A percentile compares a stretch with the other conserved stretches of the same genome.
Evolutionary conservation across 2,329 filamentous ascomycete species (phyloP).

Genomic region (Alternaria sp.): DNA sequence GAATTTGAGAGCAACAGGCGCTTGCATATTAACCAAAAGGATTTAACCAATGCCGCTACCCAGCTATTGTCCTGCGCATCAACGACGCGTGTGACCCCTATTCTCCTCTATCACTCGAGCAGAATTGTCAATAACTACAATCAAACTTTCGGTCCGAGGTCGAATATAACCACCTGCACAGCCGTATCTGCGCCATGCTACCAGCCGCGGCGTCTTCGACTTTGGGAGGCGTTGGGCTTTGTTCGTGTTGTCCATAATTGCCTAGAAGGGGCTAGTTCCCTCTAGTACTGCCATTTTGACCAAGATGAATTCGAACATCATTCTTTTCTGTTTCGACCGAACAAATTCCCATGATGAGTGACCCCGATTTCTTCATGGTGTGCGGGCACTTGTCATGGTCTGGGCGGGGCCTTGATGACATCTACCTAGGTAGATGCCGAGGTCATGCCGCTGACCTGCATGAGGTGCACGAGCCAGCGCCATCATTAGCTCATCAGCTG

Average conservation of each 20-base stretch:
- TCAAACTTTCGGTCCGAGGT: conserved; percentile 5
- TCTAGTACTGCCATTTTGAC: not conserved
- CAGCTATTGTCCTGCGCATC: conserved; percentile 2
- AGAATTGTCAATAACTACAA: conserved; percentile 1
- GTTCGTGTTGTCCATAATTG: not conserved
- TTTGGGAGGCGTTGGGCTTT: not conserved
- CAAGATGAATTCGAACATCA: not conserved
- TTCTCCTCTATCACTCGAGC: not conserved
- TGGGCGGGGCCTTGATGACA: conserved; percentile 14
- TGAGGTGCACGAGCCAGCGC: conserved; percentile 14
- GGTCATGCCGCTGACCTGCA: conserved; percentile 24
- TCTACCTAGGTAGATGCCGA: conserved; percentile 13
- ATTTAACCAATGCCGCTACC: not conserved
- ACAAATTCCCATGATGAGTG: not conserved
- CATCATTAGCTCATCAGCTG: conserved; percentile 20
- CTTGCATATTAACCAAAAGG: not conserved
- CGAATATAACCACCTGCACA: conserved; percentile 1
- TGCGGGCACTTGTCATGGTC: conserved; percentile 10
- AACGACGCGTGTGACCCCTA: conserved; percentile 6
- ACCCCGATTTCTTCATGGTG: not conserved
- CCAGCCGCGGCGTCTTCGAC: not conserved
- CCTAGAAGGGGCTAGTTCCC: not conserved
- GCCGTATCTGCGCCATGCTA: not conserved
- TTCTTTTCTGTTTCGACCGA: not conserved
- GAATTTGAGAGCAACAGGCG: not conserved